phyloP scores from a whole-genome alignment of 2,329 filamentous ascomycete species.

The Basipetospora chlamydospora region DNA sequence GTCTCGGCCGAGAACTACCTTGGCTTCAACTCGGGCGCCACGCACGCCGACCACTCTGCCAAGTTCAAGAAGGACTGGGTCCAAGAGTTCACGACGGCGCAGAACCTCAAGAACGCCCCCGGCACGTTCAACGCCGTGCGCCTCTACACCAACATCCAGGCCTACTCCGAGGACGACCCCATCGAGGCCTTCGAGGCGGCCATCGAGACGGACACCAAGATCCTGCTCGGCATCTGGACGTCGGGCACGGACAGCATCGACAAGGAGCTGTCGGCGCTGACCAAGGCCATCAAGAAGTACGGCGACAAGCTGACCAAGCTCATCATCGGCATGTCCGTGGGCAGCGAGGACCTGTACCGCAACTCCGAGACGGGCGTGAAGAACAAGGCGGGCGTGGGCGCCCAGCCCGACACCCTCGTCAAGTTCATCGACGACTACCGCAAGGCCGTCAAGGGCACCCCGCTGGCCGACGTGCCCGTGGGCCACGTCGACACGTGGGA shows the following conservation, averaged over 20 bases:
- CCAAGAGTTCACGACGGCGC: constrained; percentile 52
- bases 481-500: constrained; percentile 90
- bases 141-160: constrained; percentile 56
- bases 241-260: constrained; percentile 50
- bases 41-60: constrained; percentile 41
- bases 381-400: constrained; percentile 47
- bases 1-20: constrained; percentile 24
- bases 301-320: constrained; percentile 49
- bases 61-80: constrained; percentile 54
- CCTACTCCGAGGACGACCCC: constrained; percentile 39
- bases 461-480: constrained; percentile 42
- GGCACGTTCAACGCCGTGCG: constrained; percentile 53
- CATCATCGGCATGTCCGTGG: constrained; percentile 72
- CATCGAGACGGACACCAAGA: constrained; percentile 61
- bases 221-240: constrained; percentile 75
- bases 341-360: constrained; percentile 77
- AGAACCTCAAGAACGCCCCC: constrained; percentile 45
- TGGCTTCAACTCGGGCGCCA: constrained; percentile 63
- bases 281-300: constrained; percentile 53
- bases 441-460: constrained; percentile 46
- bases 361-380: constrained; percentile 54
- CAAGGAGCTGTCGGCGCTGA: constrained; percentile 62
- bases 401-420: constrained; percentile 45
- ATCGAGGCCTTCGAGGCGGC: constrained; percentile 70
- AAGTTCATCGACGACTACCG: constrained; percentile 58